Conservation (phyloP, 2,329 filamentous ascomycete species). For the Stemphylium beticola region DNA sequence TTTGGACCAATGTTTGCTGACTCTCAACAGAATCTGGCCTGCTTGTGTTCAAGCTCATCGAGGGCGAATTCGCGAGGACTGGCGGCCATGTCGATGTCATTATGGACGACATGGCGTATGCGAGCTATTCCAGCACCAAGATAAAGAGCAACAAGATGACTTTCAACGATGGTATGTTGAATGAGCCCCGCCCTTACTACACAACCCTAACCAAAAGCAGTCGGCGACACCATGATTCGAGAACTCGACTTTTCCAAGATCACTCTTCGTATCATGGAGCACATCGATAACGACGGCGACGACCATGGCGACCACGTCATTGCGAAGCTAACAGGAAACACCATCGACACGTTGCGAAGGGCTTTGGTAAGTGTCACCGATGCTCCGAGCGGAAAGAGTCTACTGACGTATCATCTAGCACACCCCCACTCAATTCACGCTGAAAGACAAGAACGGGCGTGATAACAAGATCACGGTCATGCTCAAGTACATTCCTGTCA, state of each 20-base stretch:
- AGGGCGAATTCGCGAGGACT: constrained; percentile 79
- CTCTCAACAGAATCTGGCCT: constrained; percentile 76
- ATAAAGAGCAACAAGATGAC: constrained; percentile 71
- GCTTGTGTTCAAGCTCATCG: constrained; percentile 91
- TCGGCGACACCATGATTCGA: constrained; percentile 92
- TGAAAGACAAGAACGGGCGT: constrained; percentile 79
- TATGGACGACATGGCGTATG: constrained; percentile 94
- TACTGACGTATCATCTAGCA: constrained; percentile 64
- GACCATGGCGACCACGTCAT: constrained; percentile 75
- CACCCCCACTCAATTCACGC: constrained; percentile 80
- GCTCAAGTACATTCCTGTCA: constrained; percentile 91
- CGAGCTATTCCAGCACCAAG: constrained; percentile 82
- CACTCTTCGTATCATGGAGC: constrained; percentile 84
- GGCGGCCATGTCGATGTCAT: constrained; percentile 83
- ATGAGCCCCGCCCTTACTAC: background rate
- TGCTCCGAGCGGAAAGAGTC: constrained; percentile 6
- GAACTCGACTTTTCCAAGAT: constrained; percentile 97
- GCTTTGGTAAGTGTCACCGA: constrained; percentile 68
- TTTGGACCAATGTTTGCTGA: constrained; percentile 41
- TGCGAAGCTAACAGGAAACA: constrained; percentile 83
- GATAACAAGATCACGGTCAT: constrained; percentile 85
- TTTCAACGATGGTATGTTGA: constrained; percentile 75
- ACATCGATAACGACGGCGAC: constrained; percentile 74
- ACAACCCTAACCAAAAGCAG: constrained; percentile 44
- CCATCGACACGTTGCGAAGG: constrained; percentile 84